phyloP scores from a whole-genome alignment of 495 filamentous ascomycete species.

The Penicillium paxilli region DNA sequence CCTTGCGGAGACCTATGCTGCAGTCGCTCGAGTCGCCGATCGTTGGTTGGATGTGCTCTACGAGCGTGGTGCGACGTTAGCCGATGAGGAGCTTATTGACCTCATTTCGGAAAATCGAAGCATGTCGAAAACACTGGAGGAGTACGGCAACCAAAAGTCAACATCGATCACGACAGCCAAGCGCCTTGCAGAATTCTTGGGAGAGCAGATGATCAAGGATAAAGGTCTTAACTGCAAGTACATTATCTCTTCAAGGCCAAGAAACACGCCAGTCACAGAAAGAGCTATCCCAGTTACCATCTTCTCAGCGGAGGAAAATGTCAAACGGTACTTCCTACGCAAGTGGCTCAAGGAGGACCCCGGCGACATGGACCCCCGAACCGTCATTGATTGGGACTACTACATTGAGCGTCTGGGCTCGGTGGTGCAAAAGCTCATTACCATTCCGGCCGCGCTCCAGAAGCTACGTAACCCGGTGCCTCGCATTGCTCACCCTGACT shows the following conservation, averaged over 20 bases:
- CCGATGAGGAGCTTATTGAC: constrained; percentile 96
- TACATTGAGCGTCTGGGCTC: constrained; percentile 93
- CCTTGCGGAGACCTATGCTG: constrained; percentile 81
- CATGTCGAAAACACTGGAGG: constrained; percentile 94
- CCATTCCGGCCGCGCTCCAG: constrained; percentile 93
- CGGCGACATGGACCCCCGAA: constrained; percentile 85
- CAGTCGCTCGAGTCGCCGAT: constrained; percentile 94
- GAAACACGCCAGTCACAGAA: constrained; percentile 89
- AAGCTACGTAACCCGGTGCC: constrained; percentile 94
- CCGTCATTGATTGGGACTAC: constrained; percentile 92
- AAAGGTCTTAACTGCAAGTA: constrained; percentile 99
- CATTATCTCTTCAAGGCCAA: constrained; percentile 88
- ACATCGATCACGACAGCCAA: constrained; percentile 98
- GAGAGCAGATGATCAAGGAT: constrained; percentile 98
- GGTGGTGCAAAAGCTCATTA: constrained; percentile 97
- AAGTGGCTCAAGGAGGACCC: constrained; percentile 98
- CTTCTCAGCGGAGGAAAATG: constrained; percentile 86
- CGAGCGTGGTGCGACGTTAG: constrained; percentile 79
- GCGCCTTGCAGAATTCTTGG: constrained; percentile 91
- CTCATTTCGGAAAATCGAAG: constrained; percentile 98
- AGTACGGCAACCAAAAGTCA: constrained; percentile 94
- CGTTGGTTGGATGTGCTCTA: constrained; percentile 93
- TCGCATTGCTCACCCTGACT: constrained; percentile 90
- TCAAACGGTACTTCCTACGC: constrained; percentile 85
- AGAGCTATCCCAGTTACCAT: constrained; percentile 94